Conservation (phyloP, 805 yeast species). For the Ogataea pilisensis region DNA sequence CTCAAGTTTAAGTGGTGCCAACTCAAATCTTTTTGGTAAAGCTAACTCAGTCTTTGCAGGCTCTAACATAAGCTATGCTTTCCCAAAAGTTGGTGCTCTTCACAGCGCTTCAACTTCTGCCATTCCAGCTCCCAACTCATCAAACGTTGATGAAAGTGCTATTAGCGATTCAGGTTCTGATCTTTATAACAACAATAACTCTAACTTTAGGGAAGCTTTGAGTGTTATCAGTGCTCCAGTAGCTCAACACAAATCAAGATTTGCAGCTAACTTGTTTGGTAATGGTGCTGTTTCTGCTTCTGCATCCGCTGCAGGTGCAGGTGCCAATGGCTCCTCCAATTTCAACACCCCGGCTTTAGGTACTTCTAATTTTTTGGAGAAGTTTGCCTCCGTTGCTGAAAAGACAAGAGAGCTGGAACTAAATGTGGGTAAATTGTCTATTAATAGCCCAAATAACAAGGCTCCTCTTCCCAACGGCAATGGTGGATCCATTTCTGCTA, state of each 20-base stretch:
- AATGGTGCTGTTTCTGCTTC: slow-evolving; percentile 52
- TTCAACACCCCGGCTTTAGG: slow-evolving; percentile 23
- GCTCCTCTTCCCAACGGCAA: too few species aligned
- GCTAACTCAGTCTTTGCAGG: slow-evolving; percentile 25
- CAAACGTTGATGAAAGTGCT: slow-evolving; percentile 23
- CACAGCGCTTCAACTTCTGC: slow-evolving; percentile 6
- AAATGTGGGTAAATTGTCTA: slow-evolving; percentile 38
- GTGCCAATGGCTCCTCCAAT: slow-evolving; percentile 33
- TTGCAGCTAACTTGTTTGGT: slow-evolving; percentile 41
- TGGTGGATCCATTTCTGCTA: slow-evolving; percentile 7
- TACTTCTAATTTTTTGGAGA: slow-evolving; percentile 49
- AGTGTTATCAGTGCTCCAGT: slow-evolving; percentile 32
- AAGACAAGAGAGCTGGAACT: slow-evolving; percentile 64
- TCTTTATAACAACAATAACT: slow-evolving; percentile 14
- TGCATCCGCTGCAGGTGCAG: slow-evolving; percentile 52
- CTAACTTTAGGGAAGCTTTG: slow-evolving; percentile 25
- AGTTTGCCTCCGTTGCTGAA: slow-evolving; percentile 62
- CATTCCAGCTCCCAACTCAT: slow-evolving; percentile 2
- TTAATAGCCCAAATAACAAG: slow-evolving; percentile 15
- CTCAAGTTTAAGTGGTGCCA: slow-evolving; percentile 28
- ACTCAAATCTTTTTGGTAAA: slow-evolving; percentile 20
- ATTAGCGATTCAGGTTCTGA: slow-evolving; percentile 32
- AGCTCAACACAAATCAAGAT: slow-evolving; percentile 30
- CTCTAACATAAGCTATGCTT: slow-evolving; percentile 9
- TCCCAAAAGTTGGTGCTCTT: slow-evolving; percentile 6